Evolutionary conservation across 1,139 yeast genomes (phyloP), one percentile per base, ranked within the genome.

Genomic region (Pichia sp.): DNA sequence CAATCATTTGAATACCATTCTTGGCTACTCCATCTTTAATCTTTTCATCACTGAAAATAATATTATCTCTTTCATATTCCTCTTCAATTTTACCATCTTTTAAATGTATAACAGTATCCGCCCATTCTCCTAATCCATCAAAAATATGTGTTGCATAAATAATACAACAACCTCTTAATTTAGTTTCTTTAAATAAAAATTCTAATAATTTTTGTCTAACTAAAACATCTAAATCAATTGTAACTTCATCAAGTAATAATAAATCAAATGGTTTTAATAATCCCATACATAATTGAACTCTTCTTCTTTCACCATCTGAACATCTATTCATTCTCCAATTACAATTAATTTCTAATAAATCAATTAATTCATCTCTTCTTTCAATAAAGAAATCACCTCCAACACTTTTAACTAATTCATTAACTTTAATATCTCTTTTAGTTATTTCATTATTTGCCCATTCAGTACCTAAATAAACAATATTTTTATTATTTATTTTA

Each of bases 81-180:
- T 67, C 45, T 63, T 57, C 47, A 72, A 75, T 62, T 56, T 68
- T 41, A 0, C 97, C 97, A 47, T 79, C 76, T 57, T 78, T 80
- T 59, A 92, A 71, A 66, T 92, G 97, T n/a, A 84, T 74, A 10
- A 92, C 72, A 47, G 83, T 73, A 45, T 94, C 86, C 42, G 97
- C 95, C 96, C 97, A 92, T 39, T 66, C 66, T 25, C 87, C 88
- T 53, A 92, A 74, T 0, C 98, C 98, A 62, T 92, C 98, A 65
- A 92, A 92, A 46, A 92, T 92, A 63, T 92, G 98, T 0, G 98
- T 92, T 1, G 98, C 98, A 64, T 92, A 92, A 6, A 92, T 76
- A 54, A 83, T 83, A 45, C 87, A 76, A 53, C 95, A 83, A 28
- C 75, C 68, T 51, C 97, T 72, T 0, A 68, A 59, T 42, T 68